Percentiles rank a stretch among this genome's conserved stretches.
Evolutionary conservation across 495 filamentous ascomycete species (phyloP).

Genomic region (Aspergillus ellipticus): DNA sequence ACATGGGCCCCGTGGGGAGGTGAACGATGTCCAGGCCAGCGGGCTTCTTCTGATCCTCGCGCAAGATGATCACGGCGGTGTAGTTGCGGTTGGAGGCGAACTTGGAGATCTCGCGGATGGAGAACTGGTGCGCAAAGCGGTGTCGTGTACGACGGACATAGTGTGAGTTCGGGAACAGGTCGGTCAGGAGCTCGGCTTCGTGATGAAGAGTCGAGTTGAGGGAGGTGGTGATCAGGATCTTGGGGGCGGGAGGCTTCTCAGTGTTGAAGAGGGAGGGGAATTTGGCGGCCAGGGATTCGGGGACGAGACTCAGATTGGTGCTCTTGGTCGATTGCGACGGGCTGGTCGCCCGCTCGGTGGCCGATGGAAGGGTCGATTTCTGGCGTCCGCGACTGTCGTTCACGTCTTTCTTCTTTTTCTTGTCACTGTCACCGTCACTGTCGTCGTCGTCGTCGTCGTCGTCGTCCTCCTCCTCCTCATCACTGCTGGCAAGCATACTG

Average conservation of each 20-base stretch:
- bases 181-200: constrained; percentile 71
- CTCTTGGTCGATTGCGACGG: constrained; percentile 62
- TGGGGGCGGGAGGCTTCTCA: constrained; percentile 56
- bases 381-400: constrained; percentile 29
- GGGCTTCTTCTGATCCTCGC: constrained; percentile 79
- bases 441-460: constrained; percentile 46
- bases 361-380: constrained; percentile 38
- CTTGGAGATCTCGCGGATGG: constrained; percentile 79
- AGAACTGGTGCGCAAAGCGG: constrained; percentile 78
- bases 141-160: constrained; percentile 85
- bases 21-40: constrained; percentile 76
- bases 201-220: constrained; percentile 81
- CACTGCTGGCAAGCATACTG: constrained; percentile 26
- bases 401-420: constrained; percentile 37
- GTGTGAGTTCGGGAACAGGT: constrained; percentile 77
- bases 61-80: constrained; percentile 74
- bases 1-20: constrained; percentile 78
- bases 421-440: constrained; percentile 37
- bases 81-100: constrained; percentile 79
- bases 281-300: constrained; percentile 61
- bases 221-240: constrained; percentile 85
- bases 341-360: constrained; percentile 53
- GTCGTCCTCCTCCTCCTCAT: constrained; percentile 45
- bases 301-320: constrained; percentile 68
- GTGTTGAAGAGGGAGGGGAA: constrained; percentile 80